Evolutionary conservation across 2,329 filamentous ascomycete genomes (phyloP), one percentile per base, ranked within the genome.

Genomic region (Chrysoporthe deuterocubensis): DNA sequence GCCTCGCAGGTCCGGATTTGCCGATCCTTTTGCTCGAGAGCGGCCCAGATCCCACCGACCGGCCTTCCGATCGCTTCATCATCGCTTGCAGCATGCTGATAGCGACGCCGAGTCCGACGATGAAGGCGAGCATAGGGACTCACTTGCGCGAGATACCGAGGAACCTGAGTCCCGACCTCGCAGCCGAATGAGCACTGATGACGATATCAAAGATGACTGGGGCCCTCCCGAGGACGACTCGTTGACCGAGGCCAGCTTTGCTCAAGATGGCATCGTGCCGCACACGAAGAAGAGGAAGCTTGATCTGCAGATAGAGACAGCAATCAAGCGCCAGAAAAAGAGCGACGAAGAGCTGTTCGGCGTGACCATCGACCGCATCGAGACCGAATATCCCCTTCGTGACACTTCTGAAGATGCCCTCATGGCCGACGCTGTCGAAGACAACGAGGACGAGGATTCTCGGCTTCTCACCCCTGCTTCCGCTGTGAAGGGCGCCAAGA

Each of bases 101-200:
- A 92, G 91, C 71, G 90, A 93, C 54, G 92, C 91, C n/a, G 93
- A 97, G 76, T 96, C 93, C 0, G 94, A 97, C 71, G 94, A 96
- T 72, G 94, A 97, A 66, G 82, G 79, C 1, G 86, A 88, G 71
- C 87, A 87, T 59, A 80, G 81, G 50, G 81, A 81, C 44, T 88
- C 91, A 14, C 79, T 90, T 61, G 88, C 87, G 14, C 85, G 90
- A 58, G 93, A 94, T 76, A 96, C 92, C 0, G 94, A 97, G 76
- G 94, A 96, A 71, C 89, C 89, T 44, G 94, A 96, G 69, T 97
- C 92, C 71, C 88, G 91, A 54, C 91, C 91, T 61, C 89, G 90
- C 57, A 97, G 92, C 77, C 92, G 91, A 54, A 86, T 89, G 83
- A 88, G 85, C 74, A 85, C 85, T 1, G 87, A 90, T 68, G 87